Base-by-base conservation (phyloP, 2,329 filamentous ascomycete species). In the Thelonectria olida region DNA sequence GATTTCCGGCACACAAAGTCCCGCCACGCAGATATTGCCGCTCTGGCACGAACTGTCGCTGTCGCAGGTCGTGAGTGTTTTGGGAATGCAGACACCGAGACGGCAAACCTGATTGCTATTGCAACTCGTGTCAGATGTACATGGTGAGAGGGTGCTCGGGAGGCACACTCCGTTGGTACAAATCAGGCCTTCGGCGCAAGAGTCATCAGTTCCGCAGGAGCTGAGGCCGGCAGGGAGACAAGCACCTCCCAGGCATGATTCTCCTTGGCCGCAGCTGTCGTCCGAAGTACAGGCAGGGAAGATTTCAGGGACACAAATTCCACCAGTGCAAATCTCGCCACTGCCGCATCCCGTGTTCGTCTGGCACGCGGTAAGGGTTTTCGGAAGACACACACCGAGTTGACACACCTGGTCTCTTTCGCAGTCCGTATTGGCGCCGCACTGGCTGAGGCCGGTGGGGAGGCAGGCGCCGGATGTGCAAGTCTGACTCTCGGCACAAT, bases 81-180 rank as follows among this genome's bases (percentile, higher is more conserved):
- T 13, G 22, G 55, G 55, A 5, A 58, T 36, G 17, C 55, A 58
- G 17, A 58, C 55, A 17, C 55, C 45, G 2, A 58, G 48, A 22
- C 55, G 27, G 28, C 55, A 58, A 10, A 58, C 27, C 5, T 58
- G 38, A 1, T 25, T 17, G 10, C 3, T 28, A 13, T 5, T 3
- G 23, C 55, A 58, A 8, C 45, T 23, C 4, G 36, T 2, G 17
- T 58, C 55, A 7, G 27, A 5, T 19, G 9, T 2, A 36, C 59
- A 62, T 2, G 48, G 22, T 8, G 48, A 20, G 2, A 62, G 42
- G 3, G 28, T 36, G 13, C 42, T 54, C 2, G 59, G 54, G 9
- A 62, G 54, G 4, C 59, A 62, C 3, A 52, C 49, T 8, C 59
- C 59, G 3, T 7, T 23, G 2, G 54, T 62, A 17, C 59, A 62